A percentile compares a stretch with the other conserved stretches of the same genome.
These are phyloP conservation scores for Cercophora newfieldiana DNA, from an alignment of 495 filamentous ascomycete genomes.

Conservation along the genomic window DNA sequence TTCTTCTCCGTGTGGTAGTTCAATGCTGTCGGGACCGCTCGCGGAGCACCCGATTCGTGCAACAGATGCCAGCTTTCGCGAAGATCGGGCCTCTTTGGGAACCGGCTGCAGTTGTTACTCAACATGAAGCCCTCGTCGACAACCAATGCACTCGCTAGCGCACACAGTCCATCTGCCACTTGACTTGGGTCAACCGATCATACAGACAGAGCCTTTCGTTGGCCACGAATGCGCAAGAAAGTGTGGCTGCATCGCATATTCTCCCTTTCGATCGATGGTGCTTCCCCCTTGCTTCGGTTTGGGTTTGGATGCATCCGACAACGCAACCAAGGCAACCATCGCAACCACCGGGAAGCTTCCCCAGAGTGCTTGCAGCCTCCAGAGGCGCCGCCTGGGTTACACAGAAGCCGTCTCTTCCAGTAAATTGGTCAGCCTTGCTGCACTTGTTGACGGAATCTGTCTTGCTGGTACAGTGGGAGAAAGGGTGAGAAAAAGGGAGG, in stretches of 20 bases:
- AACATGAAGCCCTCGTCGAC: background rate
- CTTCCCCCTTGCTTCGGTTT: slow-evolving; percentile 10
- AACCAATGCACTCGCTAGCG: background rate
- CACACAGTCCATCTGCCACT: background rate
- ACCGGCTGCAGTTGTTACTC: background rate
- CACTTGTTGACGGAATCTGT: background rate
- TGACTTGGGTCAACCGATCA: background rate
- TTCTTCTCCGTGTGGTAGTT: background rate
- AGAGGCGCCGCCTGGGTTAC: background rate
- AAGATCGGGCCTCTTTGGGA: background rate
- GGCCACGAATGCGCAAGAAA: slow-evolving; percentile 1
- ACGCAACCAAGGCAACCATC: background rate
- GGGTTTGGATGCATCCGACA: slow-evolving; percentile 7
- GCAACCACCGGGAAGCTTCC: slow-evolving; percentile 12
- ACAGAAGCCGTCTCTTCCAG: background rate
- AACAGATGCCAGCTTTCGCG: background rate
- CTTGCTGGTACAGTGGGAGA: background rate
- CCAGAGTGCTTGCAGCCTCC: slow-evolving; percentile 11
- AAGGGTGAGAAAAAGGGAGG: background rate
- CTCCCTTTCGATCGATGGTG: slow-evolving; percentile 17
- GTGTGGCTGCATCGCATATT: slow-evolving; percentile 9
- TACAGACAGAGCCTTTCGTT: background rate
- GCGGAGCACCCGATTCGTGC: slow-evolving; percentile 11
- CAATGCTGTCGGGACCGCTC: background rate
- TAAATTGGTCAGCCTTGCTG: background rate